A percentile compares a stretch with the other conserved stretches of the same genome.
Evolutionary conservation across 2,329 filamentous ascomycete species (phyloP).

Genomic region (Fusarium pseudograminearum): DNA sequence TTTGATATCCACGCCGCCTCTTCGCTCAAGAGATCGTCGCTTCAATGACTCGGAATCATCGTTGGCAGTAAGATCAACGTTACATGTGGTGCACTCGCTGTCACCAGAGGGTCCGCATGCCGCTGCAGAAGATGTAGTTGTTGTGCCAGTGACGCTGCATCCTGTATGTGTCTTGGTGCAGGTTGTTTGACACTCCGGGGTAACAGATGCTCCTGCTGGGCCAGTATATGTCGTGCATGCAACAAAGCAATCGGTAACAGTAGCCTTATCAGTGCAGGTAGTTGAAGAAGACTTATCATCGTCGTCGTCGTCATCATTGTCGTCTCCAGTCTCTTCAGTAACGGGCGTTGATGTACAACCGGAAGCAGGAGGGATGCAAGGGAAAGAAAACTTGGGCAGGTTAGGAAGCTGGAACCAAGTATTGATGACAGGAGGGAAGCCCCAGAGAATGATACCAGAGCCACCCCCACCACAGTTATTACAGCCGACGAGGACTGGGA

Average conservation of each 20-base stretch:
- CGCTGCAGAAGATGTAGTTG: constrained; percentile 11
- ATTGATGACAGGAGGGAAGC: not conserved
- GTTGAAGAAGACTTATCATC: constrained; percentile 1
- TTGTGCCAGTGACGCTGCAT: constrained; percentile 14
- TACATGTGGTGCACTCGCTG: not conserved
- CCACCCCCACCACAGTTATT: constrained; percentile 13
- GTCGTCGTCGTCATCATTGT: constrained; percentile 5
- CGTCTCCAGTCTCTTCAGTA: not conserved
- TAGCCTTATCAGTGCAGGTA: constrained; percentile 24
- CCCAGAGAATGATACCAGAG: constrained; percentile 17
- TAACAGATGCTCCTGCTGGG: not conserved
- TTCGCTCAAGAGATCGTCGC: not conserved
- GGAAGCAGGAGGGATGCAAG: constrained; percentile 28
- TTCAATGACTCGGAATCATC: not conserved
- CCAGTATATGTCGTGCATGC: constrained; percentile 32
- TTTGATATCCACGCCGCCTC: not conserved
- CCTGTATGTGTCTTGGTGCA: constrained; percentile 30
- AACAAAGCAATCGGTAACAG: constrained; percentile 34
- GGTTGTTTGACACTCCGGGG: constrained; percentile 15
- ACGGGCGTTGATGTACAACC: not conserved
- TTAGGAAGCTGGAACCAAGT: constrained; percentile 19
- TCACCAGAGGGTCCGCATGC: not conserved
- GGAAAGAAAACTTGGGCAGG: constrained; percentile 25
- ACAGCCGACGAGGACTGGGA: constrained; percentile 32
- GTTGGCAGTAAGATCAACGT: not conserved